These are phyloP conservation scores for Trametopsis cervina DNA, from an alignment of 768 basidiomycete genomes.

Conservation along the genomic window DNA sequence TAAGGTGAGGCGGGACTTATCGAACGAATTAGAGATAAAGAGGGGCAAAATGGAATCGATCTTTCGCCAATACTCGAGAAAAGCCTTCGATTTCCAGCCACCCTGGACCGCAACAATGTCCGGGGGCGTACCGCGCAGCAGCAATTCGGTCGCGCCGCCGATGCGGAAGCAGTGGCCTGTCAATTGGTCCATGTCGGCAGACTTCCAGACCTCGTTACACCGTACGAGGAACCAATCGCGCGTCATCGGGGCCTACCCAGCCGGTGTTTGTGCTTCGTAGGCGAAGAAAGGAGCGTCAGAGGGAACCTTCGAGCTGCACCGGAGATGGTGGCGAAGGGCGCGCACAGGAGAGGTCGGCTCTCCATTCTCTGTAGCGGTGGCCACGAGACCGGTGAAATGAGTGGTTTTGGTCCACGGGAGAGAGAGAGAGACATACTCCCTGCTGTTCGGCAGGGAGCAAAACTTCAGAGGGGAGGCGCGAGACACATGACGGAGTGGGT, in stretches of 20 bases:
- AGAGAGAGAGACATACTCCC: slow-evolving; percentile 13
- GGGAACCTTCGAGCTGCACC: neutral
- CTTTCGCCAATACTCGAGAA: neutral
- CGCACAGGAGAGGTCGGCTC: slow-evolving; percentile 1
- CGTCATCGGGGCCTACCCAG: slow-evolving; percentile 3
- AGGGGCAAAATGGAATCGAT: neutral
- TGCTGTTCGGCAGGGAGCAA: neutral
- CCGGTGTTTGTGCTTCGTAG: neutral
- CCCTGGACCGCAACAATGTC: slow-evolving; percentile 1
- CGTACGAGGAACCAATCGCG: neutral
- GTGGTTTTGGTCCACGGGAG: slow-evolving; percentile 34
- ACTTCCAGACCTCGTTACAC: slow-evolving; percentile 5
- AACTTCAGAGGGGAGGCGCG: neutral
- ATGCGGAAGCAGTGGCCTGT: slow-evolving; percentile 10
- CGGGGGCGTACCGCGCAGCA: neutral
- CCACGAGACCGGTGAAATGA: slow-evolving; percentile 11
- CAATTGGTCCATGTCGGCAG: neutral
- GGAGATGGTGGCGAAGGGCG: neutral
- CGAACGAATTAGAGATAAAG: slow-evolving; percentile 2
- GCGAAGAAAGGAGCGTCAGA: neutral
- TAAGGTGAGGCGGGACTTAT: slow-evolving; percentile 2
- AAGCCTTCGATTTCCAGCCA: neutral
- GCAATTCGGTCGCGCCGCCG: slow-evolving; percentile 3
- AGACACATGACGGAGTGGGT: neutral
- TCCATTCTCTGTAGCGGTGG: slow-evolving; percentile 20